phyloP scores from a whole-genome alignment of 1,284 basidiomycete species.

The Ganoderma leucocontextum region DNA sequence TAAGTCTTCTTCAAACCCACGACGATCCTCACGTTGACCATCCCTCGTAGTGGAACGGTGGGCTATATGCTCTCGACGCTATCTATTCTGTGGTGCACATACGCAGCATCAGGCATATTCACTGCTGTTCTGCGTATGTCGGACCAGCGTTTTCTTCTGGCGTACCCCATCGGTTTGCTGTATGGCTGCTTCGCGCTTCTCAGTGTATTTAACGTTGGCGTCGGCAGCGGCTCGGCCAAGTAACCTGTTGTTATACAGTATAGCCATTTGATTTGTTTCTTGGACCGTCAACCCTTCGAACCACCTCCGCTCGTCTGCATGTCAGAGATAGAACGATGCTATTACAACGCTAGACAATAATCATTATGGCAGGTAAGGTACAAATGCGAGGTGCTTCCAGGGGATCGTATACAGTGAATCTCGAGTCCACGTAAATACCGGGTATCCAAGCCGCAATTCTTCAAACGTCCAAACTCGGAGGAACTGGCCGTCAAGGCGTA shows the following conservation, averaged over 20 bases:
- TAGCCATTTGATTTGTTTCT: constrained; percentile 1
- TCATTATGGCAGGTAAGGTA: background rate
- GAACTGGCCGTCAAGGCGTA: constrained; percentile 10
- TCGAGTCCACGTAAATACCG: background rate
- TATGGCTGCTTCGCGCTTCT: constrained; percentile 94
- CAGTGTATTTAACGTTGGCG: constrained; percentile 78
- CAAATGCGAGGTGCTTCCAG: background rate
- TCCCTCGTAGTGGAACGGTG: constrained; percentile 66
- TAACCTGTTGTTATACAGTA: constrained; percentile 24
- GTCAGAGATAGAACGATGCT: background rate
- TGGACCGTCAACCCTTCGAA: background rate
- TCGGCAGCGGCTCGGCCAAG: constrained; percentile 37
- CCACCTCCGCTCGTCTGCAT: background rate
- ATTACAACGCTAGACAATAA: background rate
- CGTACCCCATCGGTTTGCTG: constrained; percentile 91
- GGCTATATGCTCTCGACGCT: constrained; percentile 86
- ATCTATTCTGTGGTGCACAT: constrained; percentile 94
- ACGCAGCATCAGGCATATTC: constrained; percentile 93
- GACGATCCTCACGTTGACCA: constrained; percentile 19
- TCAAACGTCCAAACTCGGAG: background rate
- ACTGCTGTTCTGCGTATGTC: constrained; percentile 94
- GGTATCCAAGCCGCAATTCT: background rate
- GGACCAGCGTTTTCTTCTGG: constrained; percentile 90
- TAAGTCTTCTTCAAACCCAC: constrained; percentile 54
- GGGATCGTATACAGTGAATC: background rate